Percentiles rank a stretch among this genome's conserved stretches.
Evolutionary conservation across 768 basidiomycete genomes (phyloP).

Genomic region (Mycena pura): DNA sequence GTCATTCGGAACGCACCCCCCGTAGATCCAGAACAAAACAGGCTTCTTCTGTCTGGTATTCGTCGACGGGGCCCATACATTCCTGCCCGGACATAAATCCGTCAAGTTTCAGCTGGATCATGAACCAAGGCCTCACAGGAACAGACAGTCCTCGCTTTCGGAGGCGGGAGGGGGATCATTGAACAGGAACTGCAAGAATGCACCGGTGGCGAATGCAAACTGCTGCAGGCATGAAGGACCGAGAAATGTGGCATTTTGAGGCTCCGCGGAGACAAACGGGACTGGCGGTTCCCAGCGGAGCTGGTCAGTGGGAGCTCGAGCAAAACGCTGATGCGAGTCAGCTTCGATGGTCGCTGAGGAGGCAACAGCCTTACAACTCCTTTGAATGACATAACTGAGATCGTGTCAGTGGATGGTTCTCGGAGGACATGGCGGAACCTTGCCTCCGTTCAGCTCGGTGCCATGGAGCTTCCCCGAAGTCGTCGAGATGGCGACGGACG

Average conservation of each 20-base stretch:
- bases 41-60: too few relatives aligned
- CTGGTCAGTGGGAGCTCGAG: constrained; percentile 6
- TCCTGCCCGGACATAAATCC: neutral
- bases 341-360: neutral
- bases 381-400: constrained; percentile 13
- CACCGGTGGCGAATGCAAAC: constrained; percentile 5
- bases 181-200: constrained; percentile 8
- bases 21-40: too few relatives aligned
- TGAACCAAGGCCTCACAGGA: constrained; percentile 5
- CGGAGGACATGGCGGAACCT: neutral
- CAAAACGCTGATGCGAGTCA: constrained; percentile 10
- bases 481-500: constrained; percentile 2
- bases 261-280: constrained; percentile 4
- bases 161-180: constrained; percentile 19
- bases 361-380: constrained; percentile 1
- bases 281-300: constrained; percentile 19
- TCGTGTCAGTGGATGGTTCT: neutral
- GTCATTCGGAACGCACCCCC: too few relatives aligned
- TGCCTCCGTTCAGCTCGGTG: constrained; percentile 15
- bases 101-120: neutral
- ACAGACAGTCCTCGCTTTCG: constrained; percentile 22
- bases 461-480: constrained; percentile 18
- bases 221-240: constrained; percentile 20
- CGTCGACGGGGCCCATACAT: neutral
- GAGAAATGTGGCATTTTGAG: constrained; percentile 14